Evolutionary conservation across 352 stramenopile species (phyloP), one percentile per base, ranked within the genome.

Genomic region (Phytophthora megakarya): DNA sequence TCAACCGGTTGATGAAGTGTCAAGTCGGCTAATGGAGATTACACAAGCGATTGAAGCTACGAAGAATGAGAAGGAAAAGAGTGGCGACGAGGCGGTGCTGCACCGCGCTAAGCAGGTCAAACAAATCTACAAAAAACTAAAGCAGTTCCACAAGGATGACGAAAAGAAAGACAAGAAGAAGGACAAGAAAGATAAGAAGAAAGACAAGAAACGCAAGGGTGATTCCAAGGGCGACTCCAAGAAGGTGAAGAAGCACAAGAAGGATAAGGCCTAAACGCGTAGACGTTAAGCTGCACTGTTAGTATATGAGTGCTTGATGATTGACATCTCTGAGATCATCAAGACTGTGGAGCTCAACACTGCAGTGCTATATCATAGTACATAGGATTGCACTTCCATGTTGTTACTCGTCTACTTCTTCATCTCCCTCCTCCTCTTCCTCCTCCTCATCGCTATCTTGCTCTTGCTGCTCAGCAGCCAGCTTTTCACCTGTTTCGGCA

Each of bases 71-170:
- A 73, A 85, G 26, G 19, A 61, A 16, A 79, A 72, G 9, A 67
- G 64, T 12, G 64, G 78, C 10, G 72, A 81, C 11, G 70, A 70
- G 10, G 59, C 70, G 19, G 72, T 69, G 2, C 66, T 80, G 3
- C 70, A 68, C 30, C 72, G 75, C 32, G 73, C 48, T 25, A 92
- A 92, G 56, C 62, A 93, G 64, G 73, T 95, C 33, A 95, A 95
- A 53, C 64, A 78, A 12, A 74, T 92, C 21, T 96, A 96, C 73
- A 96, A 96, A 70, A 91, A 90, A 61, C 81, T 96, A n/a, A 94
- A 94, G 74, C 65, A 72, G 15, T 94, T 96, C 59, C 72, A 92
- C 59, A 68, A 85, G 13, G 82, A 92, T 2, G 75, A 89, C 32
- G 63, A 70, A 38, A 69, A 70, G 35, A 83, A 89, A 54, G 76